Evolutionary conservation across 106 monocot species (phyloP).

Genomic region (Phalaenopsis aphrodite): DNA sequence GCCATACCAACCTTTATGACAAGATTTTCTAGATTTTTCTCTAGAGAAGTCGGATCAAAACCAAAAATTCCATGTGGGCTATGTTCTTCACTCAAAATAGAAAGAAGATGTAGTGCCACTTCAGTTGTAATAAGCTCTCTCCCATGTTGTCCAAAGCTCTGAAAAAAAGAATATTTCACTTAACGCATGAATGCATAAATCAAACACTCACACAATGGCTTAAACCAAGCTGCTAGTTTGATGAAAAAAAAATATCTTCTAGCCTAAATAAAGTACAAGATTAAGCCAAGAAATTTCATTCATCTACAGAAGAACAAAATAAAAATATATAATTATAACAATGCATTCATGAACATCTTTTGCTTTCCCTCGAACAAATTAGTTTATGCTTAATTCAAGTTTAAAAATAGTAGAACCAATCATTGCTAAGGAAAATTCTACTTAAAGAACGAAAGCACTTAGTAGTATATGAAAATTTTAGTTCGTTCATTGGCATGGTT

Average conservation of each 20-base stretch:
- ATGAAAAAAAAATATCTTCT: background rate
- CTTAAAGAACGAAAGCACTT: background rate
- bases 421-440: background rate
- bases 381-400: background rate
- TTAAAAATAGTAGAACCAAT: background rate
- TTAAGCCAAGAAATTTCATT: background rate
- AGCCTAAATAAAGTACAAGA: background rate
- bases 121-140: conserved; percentile 98
- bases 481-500: background rate
- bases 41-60: conserved; percentile 29
- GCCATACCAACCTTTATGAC: conserved; percentile 60
- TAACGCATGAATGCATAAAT: background rate
- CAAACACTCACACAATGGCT: background rate
- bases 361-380: background rate
- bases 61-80: conserved; percentile 12
- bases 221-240: background rate
- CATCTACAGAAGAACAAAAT: background rate
- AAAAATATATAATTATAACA: background rate
- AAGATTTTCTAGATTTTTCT: conserved; percentile 46
- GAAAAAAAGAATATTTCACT: conserved; percentile 29
- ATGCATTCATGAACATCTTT: background rate
- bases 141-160: conserved; percentile 99
- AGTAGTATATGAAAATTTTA: background rate
- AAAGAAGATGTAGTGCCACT: conserved; percentile 75
- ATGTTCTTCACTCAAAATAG: conserved; percentile 50